phyloP scores from a whole-genome alignment of 2,329 filamentous ascomycete genomes.

The Diplodia seriata region DNA sequence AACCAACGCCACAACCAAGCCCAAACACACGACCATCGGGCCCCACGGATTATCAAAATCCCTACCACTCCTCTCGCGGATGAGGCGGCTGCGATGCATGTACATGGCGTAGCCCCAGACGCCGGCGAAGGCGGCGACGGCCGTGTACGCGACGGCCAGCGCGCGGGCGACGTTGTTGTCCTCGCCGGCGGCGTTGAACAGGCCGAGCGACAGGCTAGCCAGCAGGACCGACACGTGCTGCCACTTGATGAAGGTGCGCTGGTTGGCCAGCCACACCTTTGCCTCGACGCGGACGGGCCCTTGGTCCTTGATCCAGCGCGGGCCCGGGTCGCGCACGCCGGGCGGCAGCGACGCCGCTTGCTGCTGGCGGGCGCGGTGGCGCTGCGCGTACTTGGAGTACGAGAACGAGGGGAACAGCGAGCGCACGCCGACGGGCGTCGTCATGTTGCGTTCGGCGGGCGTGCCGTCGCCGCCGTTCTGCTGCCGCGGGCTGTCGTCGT shows the following conservation, averaged over 20 bases:
- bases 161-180: slow-evolving; percentile 74
- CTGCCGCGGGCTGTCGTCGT: slow-evolving; percentile 57
- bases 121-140: slow-evolving; percentile 81
- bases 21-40: slow-evolving; percentile 80
- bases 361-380: slow-evolving; percentile 51
- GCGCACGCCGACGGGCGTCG: slow-evolving; percentile 65
- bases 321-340: slow-evolving; percentile 81
- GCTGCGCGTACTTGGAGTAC: slow-evolving; percentile 72
- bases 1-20: slow-evolving; percentile 77
- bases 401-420: slow-evolving; percentile 84
- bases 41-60: slow-evolving; percentile 92
- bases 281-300: slow-evolving; percentile 92
- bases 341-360: slow-evolving; percentile 70
- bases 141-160: slow-evolving; percentile 83
- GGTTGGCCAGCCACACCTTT: slow-evolving; percentile 98
- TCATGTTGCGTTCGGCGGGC: slow-evolving; percentile 44
- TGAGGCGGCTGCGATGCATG: slow-evolving; percentile 76
- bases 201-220: slow-evolving; percentile 82
- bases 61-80: slow-evolving; percentile 82
- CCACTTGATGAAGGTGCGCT: slow-evolving; percentile 98
- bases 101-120: slow-evolving; percentile 89
- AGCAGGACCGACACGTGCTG: slow-evolving; percentile 92
- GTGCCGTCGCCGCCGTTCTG: slow-evolving; percentile 36
- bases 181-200: slow-evolving; percentile 87
- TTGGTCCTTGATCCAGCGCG: slow-evolving; percentile 89